phyloP scores from a whole-genome alignment of 768 basidiomycete species.

The Auriscalpium orientale region DNA sequence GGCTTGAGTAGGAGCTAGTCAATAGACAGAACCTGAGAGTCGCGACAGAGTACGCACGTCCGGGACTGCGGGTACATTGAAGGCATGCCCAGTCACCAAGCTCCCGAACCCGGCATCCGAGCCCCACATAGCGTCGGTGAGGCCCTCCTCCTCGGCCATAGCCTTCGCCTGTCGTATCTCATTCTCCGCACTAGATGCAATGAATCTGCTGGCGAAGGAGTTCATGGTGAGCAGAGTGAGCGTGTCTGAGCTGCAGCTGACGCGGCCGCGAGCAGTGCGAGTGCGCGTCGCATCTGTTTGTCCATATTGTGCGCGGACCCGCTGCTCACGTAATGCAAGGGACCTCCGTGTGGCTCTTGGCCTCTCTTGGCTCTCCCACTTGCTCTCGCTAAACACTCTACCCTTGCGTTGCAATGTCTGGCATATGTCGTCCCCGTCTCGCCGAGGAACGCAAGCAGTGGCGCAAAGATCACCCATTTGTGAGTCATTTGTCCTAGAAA shows the following conservation, averaged over 20 bases:
- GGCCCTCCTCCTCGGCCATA: slow-evolving; percentile 53
- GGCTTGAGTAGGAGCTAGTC: slow-evolving; percentile 48
- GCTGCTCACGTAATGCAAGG: neutral
- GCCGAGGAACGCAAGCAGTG: slow-evolving; percentile 98
- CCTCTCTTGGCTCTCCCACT: neutral
- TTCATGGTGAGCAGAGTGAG: slow-evolving; percentile 48
- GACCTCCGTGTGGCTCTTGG: neutral
- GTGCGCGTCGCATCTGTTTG: slow-evolving; percentile 12
- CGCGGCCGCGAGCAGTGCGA: slow-evolving; percentile 11
- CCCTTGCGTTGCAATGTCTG: slow-evolving; percentile 50
- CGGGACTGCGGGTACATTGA: slow-evolving; percentile 63
- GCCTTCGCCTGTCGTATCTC: slow-evolving; percentile 43
- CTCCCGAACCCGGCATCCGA: slow-evolving; percentile 78
- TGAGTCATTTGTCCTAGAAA: slow-evolving; percentile 36
- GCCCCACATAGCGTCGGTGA: slow-evolving; percentile 71
- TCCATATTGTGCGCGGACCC: neutral
- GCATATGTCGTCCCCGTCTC: slow-evolving; percentile 87
- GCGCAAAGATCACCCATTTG: slow-evolving; percentile 98
- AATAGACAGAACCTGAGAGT: neutral
- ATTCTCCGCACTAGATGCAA: slow-evolving; percentile 43
- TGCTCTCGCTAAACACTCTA: neutral
- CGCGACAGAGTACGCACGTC: slow-evolving; percentile 47
- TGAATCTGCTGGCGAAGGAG: slow-evolving; percentile 57
- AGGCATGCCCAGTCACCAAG: slow-evolving; percentile 63
- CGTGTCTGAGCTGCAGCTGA: slow-evolving; percentile 8